A percentile compares a stretch with the other conserved stretches of the same genome.
phyloP scores from a whole-genome alignment of 305 asterid genomes.

The Ilex paraguariensis region DNA sequence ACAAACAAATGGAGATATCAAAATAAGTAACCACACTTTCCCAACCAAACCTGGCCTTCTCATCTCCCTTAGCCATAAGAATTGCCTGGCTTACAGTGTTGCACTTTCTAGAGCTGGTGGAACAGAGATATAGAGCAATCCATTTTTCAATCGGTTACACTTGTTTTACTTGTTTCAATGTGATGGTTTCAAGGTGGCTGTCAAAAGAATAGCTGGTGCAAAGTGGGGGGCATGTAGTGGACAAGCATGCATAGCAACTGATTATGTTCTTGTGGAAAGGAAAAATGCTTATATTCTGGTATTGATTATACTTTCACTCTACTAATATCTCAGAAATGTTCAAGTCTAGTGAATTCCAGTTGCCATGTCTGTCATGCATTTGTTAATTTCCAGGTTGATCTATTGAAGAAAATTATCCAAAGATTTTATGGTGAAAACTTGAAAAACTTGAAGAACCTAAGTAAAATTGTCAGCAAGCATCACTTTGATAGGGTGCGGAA shows the following conservation, averaged over 20 bases:
- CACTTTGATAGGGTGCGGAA: constrained; percentile 60
- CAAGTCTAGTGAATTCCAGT: background rate
- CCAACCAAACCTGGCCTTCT: too few species aligned
- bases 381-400: constrained; percentile 50
- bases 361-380: background rate
- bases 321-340: constrained; percentile 4
- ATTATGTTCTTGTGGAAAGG: constrained; percentile 69
- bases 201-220: constrained; percentile 68
- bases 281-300: constrained; percentile 59
- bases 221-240: constrained; percentile 96
- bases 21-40: too few species aligned
- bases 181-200: constrained; percentile 47
- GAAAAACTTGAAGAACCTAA: constrained; percentile 48
- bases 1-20: too few species aligned
- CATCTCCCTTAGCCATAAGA: too few species aligned
- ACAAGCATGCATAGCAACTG: constrained; percentile 90
- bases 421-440: constrained; percentile 54
- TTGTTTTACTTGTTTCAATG: constrained; percentile 7
- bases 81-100: too few species aligned
- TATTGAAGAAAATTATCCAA: constrained; percentile 52
- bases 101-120: too few species aligned
- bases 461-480: constrained; percentile 67
- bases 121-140: too few species aligned
- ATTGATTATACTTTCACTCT: constrained; percentile 10
- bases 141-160: too few species aligned